Percentiles rank a stretch among this genome's conserved stretches.
phyloP scores from a whole-genome alignment of 441 rosid species.

The Euphorbia schlechtendalii region DNA sequence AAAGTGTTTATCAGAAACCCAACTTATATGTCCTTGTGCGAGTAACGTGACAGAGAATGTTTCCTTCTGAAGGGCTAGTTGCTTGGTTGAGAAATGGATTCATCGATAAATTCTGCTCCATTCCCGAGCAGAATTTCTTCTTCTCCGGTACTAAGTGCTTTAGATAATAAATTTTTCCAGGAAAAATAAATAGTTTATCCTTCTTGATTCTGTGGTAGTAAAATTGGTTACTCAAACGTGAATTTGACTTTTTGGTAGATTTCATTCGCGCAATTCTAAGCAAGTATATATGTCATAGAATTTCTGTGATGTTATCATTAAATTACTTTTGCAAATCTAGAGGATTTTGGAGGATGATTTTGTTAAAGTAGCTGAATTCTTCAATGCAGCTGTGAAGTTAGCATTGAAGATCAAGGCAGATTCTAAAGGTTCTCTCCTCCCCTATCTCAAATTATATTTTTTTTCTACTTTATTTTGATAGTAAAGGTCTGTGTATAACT shows the following conservation, averaged over 20 bases:
- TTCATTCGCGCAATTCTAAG: background rate
- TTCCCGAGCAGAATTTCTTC: too few relatives aligned
- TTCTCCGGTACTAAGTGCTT: too few relatives aligned
- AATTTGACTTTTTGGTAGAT: background rate
- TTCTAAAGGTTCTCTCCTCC: slow-evolving; percentile 41
- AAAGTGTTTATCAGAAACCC: too few relatives aligned
- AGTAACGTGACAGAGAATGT: too few relatives aligned
- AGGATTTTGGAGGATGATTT: slow-evolving; percentile 88
- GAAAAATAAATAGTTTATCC: background rate
- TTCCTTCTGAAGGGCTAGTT: too few relatives aligned
- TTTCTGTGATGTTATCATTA: background rate
- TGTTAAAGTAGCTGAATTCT: slow-evolving; percentile 78
- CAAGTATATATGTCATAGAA: background rate
- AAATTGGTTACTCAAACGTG: background rate
- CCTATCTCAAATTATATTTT: background rate
- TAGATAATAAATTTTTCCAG: background rate
- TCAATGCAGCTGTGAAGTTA: slow-evolving; percentile 72
- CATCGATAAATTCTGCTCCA: too few relatives aligned
- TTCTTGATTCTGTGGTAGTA: background rate
- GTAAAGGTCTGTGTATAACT: background rate
- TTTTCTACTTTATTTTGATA: background rate
- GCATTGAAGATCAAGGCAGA: slow-evolving; percentile 78
- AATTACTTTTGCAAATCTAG: slow-evolving; percentile 35
- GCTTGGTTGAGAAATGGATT: too few relatives aligned
- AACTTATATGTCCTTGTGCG: too few relatives aligned